These are phyloP conservation scores for Heliophila coronopifolia DNA, from an alignment of 441 rosid species.

Conservation along the genomic window DNA sequence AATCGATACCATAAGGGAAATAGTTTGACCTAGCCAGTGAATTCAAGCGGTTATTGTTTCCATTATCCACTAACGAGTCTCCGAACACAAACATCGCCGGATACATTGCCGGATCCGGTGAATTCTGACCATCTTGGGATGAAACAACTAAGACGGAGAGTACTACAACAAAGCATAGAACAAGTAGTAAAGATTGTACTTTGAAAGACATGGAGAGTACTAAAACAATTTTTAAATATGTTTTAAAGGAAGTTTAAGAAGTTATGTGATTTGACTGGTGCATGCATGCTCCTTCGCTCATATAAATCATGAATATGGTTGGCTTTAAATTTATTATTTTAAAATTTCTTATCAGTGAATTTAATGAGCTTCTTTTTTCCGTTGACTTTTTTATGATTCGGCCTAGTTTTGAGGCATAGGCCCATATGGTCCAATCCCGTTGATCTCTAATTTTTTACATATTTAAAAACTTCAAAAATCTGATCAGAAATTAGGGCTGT, in stretches of 20 bases:
- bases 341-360: conserved; percentile 1
- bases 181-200: background rate
- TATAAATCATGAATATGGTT: background rate
- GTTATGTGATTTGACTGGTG: background rate
- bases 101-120: conserved; percentile 17
- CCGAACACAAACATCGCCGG: conserved; percentile 63
- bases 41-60: conserved; percentile 50
- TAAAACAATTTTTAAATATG: too few species aligned
- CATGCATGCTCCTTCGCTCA: conserved; percentile 4
- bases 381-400: conserved; percentile 13
- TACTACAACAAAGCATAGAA: background rate
- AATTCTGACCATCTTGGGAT: background rate
- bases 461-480: too few species aligned
- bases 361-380: conserved; percentile 16
- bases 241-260: too few species aligned
- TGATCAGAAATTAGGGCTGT: too few species aligned
- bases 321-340: background rate
- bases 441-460: too few species aligned
- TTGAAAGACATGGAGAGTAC: background rate
- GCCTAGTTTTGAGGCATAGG: too few species aligned
- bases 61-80: conserved; percentile 54
- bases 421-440: too few species aligned
- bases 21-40: conserved; percentile 50
- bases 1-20: conserved; percentile 57
- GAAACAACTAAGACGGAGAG: background rate